Base-by-base conservation (phyloP, 169 alveolate genomes). In the Haemoproteus tartakovskyi region DNA sequence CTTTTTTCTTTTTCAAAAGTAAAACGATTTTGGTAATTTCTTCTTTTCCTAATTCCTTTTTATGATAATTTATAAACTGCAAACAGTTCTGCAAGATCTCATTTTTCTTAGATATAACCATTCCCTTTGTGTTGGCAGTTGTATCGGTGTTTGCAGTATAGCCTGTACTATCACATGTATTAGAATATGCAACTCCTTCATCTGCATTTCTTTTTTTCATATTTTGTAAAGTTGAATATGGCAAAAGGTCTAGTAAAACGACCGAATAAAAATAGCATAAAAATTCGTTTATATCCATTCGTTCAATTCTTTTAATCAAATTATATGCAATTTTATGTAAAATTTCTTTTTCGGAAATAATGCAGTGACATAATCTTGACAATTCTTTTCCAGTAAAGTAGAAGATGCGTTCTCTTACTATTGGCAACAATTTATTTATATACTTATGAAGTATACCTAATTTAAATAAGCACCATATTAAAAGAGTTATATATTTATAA, bases 11-110 rank as follows among this genome's bases (percentile, higher is more conserved):
- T 21, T 70, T 70, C 30, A 70, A 22, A 56, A 70, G 46, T 5
- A 54, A 14, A 22, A 70, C 67, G 4, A 70, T 70, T 70, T 70
- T 70, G n/a, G 74, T 57, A 26, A 70, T 70, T 54, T 70, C 78
- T 18, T 70, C 67, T 24, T 70, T 70, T 1, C 74, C 61, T n/a
- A 70, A 21, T 12, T 24, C 60, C 29, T 57, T 70, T 30, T 70
- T 70, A 8, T 56, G 38, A 1, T 70, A 45, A 1, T 43, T 57
- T 16, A 70, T 70, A 37, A 41, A 70, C 6, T 43, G 29, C 1
- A 48, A 2, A 37, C 83, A 70, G 14, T 52, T 70, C 16, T 70
- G 62, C 45, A 70, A 24, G 27, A 70, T 70, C n/a, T 30, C 30
- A 12, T 11, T 70, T 70, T 56, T 70, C 9, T 70, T 70, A n/a